Evolutionary conservation across 306 rosid genomes (phyloP).

Genomic region (Vigna unguiculata): DNA sequence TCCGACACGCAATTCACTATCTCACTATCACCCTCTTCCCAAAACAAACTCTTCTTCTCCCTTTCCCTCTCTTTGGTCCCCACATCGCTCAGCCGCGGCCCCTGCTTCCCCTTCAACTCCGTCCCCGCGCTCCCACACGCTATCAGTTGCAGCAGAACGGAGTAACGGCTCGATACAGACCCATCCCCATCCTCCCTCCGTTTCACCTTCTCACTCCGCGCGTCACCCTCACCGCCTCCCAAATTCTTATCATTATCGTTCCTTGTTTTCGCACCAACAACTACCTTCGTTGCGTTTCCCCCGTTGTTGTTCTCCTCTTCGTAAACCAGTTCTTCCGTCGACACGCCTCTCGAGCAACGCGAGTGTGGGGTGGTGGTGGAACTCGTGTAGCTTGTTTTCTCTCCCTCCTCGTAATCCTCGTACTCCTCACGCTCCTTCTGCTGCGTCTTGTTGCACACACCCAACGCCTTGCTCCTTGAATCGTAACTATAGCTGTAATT

Average conservation of each 20-base stretch:
- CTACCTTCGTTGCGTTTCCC: background rate
- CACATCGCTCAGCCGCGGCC: slow-evolving; percentile 42
- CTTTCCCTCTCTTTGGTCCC: slow-evolving; percentile 41
- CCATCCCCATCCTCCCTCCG: slow-evolving; percentile 31
- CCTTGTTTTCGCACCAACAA: background rate
- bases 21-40: slow-evolving; percentile 8
- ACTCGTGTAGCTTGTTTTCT: slow-evolving; percentile 53
- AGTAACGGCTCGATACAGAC: slow-evolving; percentile 54
- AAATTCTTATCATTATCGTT: background rate
- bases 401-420: slow-evolving; percentile 63
- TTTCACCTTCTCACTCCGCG: slow-evolving; percentile 30
- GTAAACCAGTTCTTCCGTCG: slow-evolving; percentile 58
- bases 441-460: slow-evolving; percentile 22
- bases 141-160: slow-evolving; percentile 75
- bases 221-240: background rate
- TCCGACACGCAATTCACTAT: background rate
- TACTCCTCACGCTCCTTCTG: slow-evolving; percentile 43
- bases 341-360: slow-evolving; percentile 81
- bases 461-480: slow-evolving; percentile 45
- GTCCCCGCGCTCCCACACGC: slow-evolving; percentile 79
- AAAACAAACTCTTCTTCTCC: background rate
- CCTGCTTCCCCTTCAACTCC: slow-evolving; percentile 51
- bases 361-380: background rate
- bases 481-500: slow-evolving; percentile 39
- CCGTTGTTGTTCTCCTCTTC: slow-evolving; percentile 46